Evolutionary conservation across 192 early-diverging fungal genomes (phyloP).

Genomic region (Dissophora globulifera): DNA sequence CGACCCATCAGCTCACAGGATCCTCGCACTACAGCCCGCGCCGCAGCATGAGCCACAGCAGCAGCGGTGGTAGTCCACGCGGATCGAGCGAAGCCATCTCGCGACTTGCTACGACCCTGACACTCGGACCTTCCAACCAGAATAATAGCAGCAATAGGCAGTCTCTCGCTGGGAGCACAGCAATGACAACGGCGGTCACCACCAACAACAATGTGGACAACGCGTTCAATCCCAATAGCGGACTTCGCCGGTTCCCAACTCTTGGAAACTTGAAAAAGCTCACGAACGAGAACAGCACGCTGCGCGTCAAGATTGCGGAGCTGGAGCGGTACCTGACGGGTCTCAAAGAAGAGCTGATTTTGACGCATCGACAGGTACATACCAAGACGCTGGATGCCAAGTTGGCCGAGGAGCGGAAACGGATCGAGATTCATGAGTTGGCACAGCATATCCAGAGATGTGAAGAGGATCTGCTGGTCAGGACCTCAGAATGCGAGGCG

Average conservation of each 20-base stretch:
- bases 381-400: conserved; percentile 31
- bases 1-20: too few species aligned
- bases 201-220: too few species aligned
- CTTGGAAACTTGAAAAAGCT: conserved; percentile 10
- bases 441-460: conserved; percentile 36
- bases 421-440: conserved; percentile 30
- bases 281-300: conserved; percentile 11
- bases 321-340: conserved; percentile 42
- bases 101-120: too few species aligned
- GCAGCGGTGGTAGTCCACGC: too few species aligned
- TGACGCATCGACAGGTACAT: conserved; percentile 24
- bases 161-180: too few species aligned
- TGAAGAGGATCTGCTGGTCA: conserved; percentile 25
- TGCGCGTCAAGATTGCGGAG: conserved; percentile 30
- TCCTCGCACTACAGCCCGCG: too few species aligned
- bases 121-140: too few species aligned
- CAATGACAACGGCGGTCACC: too few species aligned
- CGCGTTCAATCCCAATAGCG: neutral
- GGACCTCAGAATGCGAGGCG: conserved; percentile 27
- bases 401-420: conserved; percentile 15
- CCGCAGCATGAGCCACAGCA: too few species aligned
- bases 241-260: neutral
- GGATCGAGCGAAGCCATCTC: too few species aligned
- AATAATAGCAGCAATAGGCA: too few species aligned
- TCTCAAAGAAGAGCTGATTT: conserved; percentile 38